A percentile compares a stretch with the other conserved stretches of the same genome.
Evolutionary conservation across 352 stramenopile genomes (phyloP).

Genomic region (Pythium sukuiense): DNA sequence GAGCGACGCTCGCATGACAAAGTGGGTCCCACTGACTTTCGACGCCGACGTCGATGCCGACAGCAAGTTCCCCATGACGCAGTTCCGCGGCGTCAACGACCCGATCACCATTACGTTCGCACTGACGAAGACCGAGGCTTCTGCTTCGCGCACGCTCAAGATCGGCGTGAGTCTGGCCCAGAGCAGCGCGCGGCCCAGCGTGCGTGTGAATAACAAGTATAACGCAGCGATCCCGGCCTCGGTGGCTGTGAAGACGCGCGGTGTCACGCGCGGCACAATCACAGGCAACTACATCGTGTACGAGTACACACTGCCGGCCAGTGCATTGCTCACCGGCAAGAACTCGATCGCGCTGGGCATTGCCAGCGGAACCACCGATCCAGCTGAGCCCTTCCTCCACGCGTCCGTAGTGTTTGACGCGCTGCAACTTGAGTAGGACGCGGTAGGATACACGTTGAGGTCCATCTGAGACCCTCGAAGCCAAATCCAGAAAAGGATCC

Average conservation of each 20-base stretch:
- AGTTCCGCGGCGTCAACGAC: conserved; percentile 52
- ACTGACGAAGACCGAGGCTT: conserved; percentile 30
- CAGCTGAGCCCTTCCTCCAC: conserved; percentile 38
- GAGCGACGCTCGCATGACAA: conserved; percentile 41
- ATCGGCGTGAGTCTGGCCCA: conserved; percentile 46
- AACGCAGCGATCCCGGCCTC: conserved; percentile 32
- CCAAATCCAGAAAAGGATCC: background rate
- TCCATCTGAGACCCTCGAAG: background rate
- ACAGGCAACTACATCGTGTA: conserved; percentile 53
- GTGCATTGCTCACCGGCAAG: conserved; percentile 31
- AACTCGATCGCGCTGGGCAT: conserved; percentile 44
- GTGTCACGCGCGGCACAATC: conserved; percentile 44
- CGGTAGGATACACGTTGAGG: background rate
- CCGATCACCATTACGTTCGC: conserved; percentile 36
- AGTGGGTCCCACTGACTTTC: conserved; percentile 34
- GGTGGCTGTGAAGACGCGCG: conserved; percentile 43
- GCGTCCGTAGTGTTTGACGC: conserved; percentile 50
- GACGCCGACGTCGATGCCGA: conserved; percentile 20
- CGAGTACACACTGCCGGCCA: conserved; percentile 44
- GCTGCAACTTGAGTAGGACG: conserved; percentile 40
- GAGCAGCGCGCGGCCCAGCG: conserved; percentile 26
- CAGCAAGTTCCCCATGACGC: conserved; percentile 41
- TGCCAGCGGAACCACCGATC: conserved; percentile 39
- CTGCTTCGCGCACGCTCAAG: conserved; percentile 30
- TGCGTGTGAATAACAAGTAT: conserved; percentile 48